Percentiles rank a stretch among this genome's conserved stretches.
Evolutionary conservation across 139 green algal species (phyloP).

Genomic region (Choricystis sp.): DNA sequence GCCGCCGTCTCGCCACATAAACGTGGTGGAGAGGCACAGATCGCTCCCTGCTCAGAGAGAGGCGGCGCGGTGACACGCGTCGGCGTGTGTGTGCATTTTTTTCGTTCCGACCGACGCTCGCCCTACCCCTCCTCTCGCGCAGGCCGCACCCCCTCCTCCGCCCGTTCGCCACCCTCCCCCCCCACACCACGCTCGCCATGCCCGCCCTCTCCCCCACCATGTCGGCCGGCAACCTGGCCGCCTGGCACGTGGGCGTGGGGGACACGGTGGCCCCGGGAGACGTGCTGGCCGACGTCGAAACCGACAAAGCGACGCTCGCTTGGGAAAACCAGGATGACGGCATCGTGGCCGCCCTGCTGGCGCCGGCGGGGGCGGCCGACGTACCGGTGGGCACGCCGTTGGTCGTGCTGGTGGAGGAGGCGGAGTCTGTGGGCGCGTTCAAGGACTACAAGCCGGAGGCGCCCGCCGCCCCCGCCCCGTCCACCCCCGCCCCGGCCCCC

Average conservation of each 20-base stretch:
- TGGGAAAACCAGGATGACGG: slow-evolving; percentile 66
- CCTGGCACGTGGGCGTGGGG: slow-evolving; percentile 44
- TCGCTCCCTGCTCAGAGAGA: too few relatives aligned
- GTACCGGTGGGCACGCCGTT: slow-evolving; percentile 50
- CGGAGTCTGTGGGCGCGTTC: slow-evolving; percentile 42
- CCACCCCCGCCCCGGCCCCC: neutral
- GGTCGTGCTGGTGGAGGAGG: slow-evolving; percentile 73
- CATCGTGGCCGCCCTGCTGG: slow-evolving; percentile 56
- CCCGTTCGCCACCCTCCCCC: slow-evolving; percentile 2
- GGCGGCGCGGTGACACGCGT: too few relatives aligned
- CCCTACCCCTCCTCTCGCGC: too few relatives aligned
- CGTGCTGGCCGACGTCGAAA: slow-evolving; percentile 83
- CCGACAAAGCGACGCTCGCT: slow-evolving; percentile 69
- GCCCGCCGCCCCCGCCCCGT: neutral
- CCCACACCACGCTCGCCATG: slow-evolving; percentile 44
- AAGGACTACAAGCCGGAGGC: slow-evolving; percentile 23
- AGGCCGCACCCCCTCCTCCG: too few relatives aligned
- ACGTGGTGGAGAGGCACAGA: too few relatives aligned
- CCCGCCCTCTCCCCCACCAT: slow-evolving; percentile 82
- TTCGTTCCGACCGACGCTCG: too few relatives aligned
- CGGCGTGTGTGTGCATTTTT: too few relatives aligned
- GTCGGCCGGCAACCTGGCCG: slow-evolving; percentile 46
- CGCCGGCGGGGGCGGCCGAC: slow-evolving; percentile 40
- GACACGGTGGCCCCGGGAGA: slow-evolving; percentile 52
- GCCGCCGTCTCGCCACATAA: too few relatives aligned